Conservation (phyloP, 768 basidiomycete genomes). For the Psilocybe cubensis region DNA sequence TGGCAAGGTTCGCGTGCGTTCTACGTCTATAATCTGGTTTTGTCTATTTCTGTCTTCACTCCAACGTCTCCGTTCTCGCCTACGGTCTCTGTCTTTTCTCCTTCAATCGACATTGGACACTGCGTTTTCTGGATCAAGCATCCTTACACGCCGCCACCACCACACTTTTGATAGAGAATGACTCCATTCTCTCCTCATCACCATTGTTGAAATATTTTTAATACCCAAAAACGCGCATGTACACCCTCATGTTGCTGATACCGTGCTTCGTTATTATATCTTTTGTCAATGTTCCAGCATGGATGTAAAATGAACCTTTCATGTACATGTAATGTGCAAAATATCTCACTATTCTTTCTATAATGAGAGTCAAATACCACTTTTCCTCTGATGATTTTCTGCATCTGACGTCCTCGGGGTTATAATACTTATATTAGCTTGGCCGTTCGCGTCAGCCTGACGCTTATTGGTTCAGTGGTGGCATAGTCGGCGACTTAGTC, state of each 20-base stretch:
- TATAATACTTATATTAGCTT: too few relatives aligned
- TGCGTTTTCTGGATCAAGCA: neutral
- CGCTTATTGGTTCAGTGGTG: too few relatives aligned
- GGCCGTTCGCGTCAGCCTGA: too few relatives aligned
- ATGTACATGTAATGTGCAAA: too few relatives aligned
- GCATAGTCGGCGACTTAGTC: too few relatives aligned
- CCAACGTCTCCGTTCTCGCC: neutral
- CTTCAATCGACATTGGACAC: neutral
- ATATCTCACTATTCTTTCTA: too few relatives aligned
- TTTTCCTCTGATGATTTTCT: too few relatives aligned
- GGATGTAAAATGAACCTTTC: too few relatives aligned
- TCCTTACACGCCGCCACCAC: neutral
- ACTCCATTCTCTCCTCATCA: neutral
- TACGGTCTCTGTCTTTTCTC: neutral
- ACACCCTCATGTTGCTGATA: neutral
- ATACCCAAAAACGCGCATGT: neutral
- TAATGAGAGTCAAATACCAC: too few relatives aligned
- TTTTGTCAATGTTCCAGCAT: neutral
- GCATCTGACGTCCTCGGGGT: too few relatives aligned
- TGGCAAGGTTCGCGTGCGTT: neutral
- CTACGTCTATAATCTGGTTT: neutral
- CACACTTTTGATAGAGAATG: neutral
- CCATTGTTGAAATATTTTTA: neutral
- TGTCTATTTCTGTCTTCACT: neutral
- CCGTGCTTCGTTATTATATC: neutral